Conservation (phyloP, 768 basidiomycete genomes). For the Auriscalpium vulgare region DNA sequence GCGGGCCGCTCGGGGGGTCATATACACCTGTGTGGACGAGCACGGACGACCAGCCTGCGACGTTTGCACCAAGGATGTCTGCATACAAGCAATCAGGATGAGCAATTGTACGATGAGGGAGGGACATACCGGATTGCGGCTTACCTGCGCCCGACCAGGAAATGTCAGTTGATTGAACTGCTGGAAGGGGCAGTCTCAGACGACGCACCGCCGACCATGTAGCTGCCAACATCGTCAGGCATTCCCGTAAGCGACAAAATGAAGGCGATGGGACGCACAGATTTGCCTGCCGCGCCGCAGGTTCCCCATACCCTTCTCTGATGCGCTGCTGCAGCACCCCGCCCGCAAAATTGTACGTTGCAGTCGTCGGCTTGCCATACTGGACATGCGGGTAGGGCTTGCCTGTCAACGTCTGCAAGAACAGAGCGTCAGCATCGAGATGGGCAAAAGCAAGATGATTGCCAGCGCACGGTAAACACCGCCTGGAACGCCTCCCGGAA, state of each 20-base stretch:
- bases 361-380: slow-evolving; percentile 81
- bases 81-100: not conserved
- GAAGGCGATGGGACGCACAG: slow-evolving; percentile 33
- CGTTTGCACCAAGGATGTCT: slow-evolving; percentile 88
- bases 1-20: slow-evolving; percentile 49
- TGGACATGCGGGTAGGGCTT: slow-evolving; percentile 63
- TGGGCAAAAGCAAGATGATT: not conserved
- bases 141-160: slow-evolving; percentile 47
- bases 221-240: slow-evolving; percentile 38
- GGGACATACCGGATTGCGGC: slow-evolving; percentile 61
- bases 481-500: slow-evolving; percentile 80
- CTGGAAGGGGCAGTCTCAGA: not conserved
- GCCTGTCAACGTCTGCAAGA: slow-evolving; percentile 58
- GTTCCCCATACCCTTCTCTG: slow-evolving; percentile 16
- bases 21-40: slow-evolving; percentile 90
- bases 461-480: slow-evolving; percentile 37
- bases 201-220: slow-evolving; percentile 81
- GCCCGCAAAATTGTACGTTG: slow-evolving; percentile 80
- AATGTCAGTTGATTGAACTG: not conserved
- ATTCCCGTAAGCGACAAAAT: slow-evolving; percentile 6
- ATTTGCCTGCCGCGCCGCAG: slow-evolving; percentile 22
- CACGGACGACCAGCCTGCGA: slow-evolving; percentile 74
- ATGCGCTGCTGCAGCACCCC: slow-evolving; percentile 43
- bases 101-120: not conserved
- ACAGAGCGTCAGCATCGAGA: not conserved